Evolutionary conservation across 2,329 filamentous ascomycete genomes (phyloP).

Genomic region (Colletotrichum sp.): DNA sequence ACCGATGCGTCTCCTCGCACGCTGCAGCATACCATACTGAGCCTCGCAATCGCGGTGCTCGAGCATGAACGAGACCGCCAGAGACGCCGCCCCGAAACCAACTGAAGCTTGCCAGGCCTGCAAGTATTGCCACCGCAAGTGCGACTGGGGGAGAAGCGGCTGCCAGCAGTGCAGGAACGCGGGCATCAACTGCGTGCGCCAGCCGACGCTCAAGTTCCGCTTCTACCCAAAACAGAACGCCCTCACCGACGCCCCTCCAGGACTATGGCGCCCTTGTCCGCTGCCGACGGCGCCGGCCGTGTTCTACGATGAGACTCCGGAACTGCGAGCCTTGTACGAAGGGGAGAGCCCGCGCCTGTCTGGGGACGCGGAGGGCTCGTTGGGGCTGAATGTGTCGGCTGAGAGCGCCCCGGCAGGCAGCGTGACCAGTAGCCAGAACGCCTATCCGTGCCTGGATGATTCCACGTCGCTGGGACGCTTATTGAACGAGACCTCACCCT

Average conservation of each 20-base stretch:
- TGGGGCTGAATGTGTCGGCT: neutral
- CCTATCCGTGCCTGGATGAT: neutral
- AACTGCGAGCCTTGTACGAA: neutral
- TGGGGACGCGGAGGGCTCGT: rapidly evolving
- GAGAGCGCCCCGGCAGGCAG: neutral
- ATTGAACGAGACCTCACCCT: neutral
- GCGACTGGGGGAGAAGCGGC: neutral
- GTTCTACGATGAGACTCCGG: neutral
- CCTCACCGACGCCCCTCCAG: neutral
- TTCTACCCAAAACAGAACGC: neutral
- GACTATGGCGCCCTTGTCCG: neutral
- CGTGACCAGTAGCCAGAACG: neutral
- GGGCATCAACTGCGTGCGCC: neutral
- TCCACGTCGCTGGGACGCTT: neutral
- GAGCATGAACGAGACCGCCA: neutral
- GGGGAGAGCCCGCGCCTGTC: neutral
- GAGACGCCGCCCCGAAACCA: neutral
- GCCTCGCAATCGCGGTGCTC: neutral
- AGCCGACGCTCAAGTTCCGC: neutral
- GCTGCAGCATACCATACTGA: neutral
- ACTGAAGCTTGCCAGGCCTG: neutral
- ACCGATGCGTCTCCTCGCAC: neutral
- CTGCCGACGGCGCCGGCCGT: neutral
- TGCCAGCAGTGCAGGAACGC: neutral
- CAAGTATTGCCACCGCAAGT: neutral